Evolutionary conservation across 2,329 filamentous ascomycete species (phyloP).

Genomic region (Fusarium metavorans): DNA sequence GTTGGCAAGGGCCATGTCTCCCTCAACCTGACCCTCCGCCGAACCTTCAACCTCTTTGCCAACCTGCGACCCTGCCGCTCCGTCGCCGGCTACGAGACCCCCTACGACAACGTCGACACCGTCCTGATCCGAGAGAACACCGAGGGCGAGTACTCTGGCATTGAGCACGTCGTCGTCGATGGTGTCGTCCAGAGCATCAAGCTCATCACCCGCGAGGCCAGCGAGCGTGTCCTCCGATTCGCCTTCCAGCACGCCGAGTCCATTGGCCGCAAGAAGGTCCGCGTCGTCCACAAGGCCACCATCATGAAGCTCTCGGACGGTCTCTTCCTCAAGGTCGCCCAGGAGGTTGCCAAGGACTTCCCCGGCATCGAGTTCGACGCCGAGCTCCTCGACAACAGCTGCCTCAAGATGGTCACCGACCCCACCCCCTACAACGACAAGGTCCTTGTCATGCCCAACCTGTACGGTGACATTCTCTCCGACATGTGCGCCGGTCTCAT

Average conservation of each 20-base stretch:
- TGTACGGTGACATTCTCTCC: slow-evolving; percentile 97
- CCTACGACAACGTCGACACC: slow-evolving; percentile 96
- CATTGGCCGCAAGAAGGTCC: slow-evolving; percentile 95
- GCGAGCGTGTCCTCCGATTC: slow-evolving; percentile 94
- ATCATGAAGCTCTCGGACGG: slow-evolving; percentile 99
- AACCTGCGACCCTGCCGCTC: slow-evolving; percentile 98
- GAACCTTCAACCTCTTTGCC: slow-evolving; percentile 99
- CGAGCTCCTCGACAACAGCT: slow-evolving; percentile 98
- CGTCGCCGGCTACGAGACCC: slow-evolving; percentile 97
- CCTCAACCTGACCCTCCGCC: slow-evolving; percentile 96
- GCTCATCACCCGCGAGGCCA: slow-evolving; percentile 96
- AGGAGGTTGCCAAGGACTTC: slow-evolving; percentile 93
- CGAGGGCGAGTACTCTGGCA: slow-evolving; percentile 99
- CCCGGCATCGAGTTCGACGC: slow-evolving; percentile 96
- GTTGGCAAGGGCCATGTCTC: slow-evolving; percentile 99
- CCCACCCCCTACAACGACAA: slow-evolving; percentile 98
- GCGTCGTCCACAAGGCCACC: slow-evolving; percentile 98
- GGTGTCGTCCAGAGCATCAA: slow-evolving; percentile 99
- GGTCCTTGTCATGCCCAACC: slow-evolving; percentile 96
- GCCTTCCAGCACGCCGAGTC: slow-evolving; percentile 98
- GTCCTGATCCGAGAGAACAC: slow-evolving; percentile 99
- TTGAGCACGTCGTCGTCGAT: slow-evolving; percentile 97
- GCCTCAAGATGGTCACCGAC: slow-evolving; percentile 98
- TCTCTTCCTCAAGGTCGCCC: slow-evolving; percentile 91
- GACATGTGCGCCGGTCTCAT: slow-evolving; percentile 99